Conservation (phyloP, 371 early-diverging fungal genomes). For the Phascolomyces articulosus region DNA sequence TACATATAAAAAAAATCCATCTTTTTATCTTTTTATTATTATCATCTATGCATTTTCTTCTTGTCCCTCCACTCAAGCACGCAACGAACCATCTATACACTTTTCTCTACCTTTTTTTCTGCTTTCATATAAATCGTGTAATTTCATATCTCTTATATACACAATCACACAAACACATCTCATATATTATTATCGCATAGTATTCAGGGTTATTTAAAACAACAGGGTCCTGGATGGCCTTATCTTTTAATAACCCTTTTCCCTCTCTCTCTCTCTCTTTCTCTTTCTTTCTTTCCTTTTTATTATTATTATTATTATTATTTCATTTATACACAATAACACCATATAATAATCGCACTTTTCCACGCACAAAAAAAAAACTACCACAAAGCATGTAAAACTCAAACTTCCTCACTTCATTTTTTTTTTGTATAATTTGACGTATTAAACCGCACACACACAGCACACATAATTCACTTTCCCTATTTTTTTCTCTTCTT, state of each 20-base stretch:
- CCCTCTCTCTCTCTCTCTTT: background rate
- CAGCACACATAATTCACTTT: background rate
- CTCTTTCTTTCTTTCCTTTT: background rate
- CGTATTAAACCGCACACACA: constrained; percentile 5
- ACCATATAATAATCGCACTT: too few relatives aligned
- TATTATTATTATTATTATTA: too few relatives aligned
- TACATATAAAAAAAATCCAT: constrained; percentile 8
- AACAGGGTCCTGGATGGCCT: too few relatives aligned
- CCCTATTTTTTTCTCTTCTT: background rate
- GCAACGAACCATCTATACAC: too few relatives aligned
- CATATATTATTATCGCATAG: background rate
- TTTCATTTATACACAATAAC: too few relatives aligned
- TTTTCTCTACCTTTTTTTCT: background rate
- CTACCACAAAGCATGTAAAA: too few relatives aligned
- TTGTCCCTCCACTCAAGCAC: too few relatives aligned
- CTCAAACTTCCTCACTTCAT: background rate
- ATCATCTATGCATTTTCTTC: too few relatives aligned
- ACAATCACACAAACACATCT: constrained; percentile 4
- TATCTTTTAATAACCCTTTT: too few relatives aligned
- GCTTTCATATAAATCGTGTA: background rate
- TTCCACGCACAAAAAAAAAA: too few relatives aligned
- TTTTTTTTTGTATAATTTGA: background rate
- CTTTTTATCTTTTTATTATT: too few relatives aligned
- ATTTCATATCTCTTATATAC: constrained; percentile 2
- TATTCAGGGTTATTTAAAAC: background rate